Percentiles rank a stretch among this genome's conserved stretches.
Conservation (phyloP, 352 stramenopile genomes). For the Phytopythium chamaehyphon region DNA sequence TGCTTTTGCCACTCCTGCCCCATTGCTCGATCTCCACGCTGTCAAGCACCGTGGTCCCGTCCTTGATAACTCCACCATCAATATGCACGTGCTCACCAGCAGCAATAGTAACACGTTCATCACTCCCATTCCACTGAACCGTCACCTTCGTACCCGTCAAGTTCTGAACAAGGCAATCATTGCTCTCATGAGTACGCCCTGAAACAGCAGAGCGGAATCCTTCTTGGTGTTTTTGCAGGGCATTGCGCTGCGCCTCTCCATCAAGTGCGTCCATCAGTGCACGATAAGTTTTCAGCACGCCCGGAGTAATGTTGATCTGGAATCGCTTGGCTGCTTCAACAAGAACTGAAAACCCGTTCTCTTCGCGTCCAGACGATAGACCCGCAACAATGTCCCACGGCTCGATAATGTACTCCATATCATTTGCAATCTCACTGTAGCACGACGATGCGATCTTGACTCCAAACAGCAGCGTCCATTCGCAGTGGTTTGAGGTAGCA, state of each 20-base stretch:
- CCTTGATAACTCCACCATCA: constrained; percentile 28
- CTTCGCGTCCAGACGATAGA: constrained; percentile 42
- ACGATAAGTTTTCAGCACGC: constrained; percentile 70
- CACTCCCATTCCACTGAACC: constrained; percentile 45
- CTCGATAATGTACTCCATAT: constrained; percentile 74
- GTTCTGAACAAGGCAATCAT: constrained; percentile 69
- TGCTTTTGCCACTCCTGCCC: constrained; percentile 30
- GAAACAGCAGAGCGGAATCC: constrained; percentile 34
- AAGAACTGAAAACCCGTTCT: constrained; percentile 59
- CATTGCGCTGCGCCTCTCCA: constrained; percentile 52
- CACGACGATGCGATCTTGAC: constrained; percentile 67
- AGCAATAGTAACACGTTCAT: constrained; percentile 34
- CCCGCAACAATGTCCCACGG: constrained; percentile 61
- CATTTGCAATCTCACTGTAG: constrained; percentile 60
- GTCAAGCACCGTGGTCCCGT: constrained; percentile 39
- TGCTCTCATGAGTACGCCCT: constrained; percentile 31
- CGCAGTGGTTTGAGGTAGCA: constrained; percentile 46
- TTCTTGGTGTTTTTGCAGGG: constrained; percentile 64
- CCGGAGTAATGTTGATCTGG: constrained; percentile 73
- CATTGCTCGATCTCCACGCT: constrained; percentile 57
- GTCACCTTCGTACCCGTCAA: constrained; percentile 55
- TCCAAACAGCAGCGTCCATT: constrained; percentile 60
- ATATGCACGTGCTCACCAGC: constrained; percentile 49
- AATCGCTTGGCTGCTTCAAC: constrained; percentile 66
- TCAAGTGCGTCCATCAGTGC: constrained; percentile 75